Evolutionary conservation across 1,139 yeast species (phyloP).

Genomic region (Candida glucosophila): DNA sequence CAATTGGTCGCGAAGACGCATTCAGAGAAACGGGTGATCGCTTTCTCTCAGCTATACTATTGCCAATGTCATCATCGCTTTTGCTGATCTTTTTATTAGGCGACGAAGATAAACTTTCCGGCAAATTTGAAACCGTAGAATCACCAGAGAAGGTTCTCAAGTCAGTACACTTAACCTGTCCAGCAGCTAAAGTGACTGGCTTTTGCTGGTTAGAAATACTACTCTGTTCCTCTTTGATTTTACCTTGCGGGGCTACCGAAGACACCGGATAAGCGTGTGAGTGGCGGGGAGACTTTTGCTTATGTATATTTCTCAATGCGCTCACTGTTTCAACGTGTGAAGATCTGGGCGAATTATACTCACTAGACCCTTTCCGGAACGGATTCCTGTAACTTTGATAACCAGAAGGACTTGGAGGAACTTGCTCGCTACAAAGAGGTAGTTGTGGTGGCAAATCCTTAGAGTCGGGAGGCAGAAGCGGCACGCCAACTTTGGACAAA

Average conservation of each 20-base stretch:
- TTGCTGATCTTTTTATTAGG: neutral
- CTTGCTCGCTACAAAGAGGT: constrained; percentile 45
- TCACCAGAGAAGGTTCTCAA: neutral
- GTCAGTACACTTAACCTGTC: neutral
- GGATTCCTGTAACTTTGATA: constrained; percentile 21
- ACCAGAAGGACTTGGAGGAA: constrained; percentile 38
- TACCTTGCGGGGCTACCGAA: constrained; percentile 42
- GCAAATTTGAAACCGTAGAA: neutral
- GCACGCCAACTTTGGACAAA: no score
- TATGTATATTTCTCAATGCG: constrained; percentile 32
- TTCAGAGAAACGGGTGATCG: no score
- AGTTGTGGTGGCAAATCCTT: constrained; percentile 46
- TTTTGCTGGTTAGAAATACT: constrained; percentile 8
- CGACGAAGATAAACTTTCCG: neutral
- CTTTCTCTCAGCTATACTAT: no score
- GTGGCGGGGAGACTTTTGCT: constrained; percentile 27
- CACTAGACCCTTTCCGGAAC: constrained; percentile 32
- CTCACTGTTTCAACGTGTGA: constrained; percentile 37
- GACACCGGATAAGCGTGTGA: no score
- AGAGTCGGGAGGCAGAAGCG: no score
- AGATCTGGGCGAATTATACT: constrained; percentile 33
- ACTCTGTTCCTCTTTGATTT: constrained; percentile 27
- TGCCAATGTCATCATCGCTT: neutral
- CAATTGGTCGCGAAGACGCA: neutral
- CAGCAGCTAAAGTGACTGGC: neutral